Evolutionary conservation across 805 yeast genomes (phyloP).

Genomic region (Candida berthetii): DNA sequence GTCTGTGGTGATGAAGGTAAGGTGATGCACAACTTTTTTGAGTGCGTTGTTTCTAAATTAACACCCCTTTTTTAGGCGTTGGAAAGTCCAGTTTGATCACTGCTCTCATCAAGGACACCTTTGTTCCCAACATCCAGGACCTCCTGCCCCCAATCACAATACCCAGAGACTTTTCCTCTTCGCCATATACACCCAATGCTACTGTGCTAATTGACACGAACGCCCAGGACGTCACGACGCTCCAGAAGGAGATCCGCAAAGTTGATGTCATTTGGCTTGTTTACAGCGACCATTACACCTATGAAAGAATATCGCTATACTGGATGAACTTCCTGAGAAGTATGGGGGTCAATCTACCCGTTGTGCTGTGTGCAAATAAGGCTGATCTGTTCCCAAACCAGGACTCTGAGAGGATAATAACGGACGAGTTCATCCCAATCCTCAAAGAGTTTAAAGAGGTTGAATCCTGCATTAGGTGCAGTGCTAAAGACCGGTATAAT

Average conservation of each 20-base stretch:
- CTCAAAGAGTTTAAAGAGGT: constrained; percentile 90
- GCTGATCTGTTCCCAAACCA: constrained; percentile 36
- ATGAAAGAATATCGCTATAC: constrained; percentile 83
- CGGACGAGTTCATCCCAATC: constrained; percentile 82
- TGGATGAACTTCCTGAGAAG: constrained; percentile 95
- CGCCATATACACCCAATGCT: constrained; percentile 52
- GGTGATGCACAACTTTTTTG: neutral
- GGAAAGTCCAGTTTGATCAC: constrained; percentile 81
- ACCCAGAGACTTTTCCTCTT: constrained; percentile 62
- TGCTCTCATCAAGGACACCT: constrained; percentile 75
- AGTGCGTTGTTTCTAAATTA: too few relatives aligned
- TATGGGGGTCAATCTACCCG: constrained; percentile 89
- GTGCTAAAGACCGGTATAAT: constrained; percentile 79
- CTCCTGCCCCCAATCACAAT: constrained; percentile 81
- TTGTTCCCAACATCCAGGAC: constrained; percentile 69
- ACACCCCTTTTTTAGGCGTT: constrained; percentile 31
- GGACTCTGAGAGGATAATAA: constrained; percentile 42
- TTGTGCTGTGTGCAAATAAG: constrained; percentile 86
- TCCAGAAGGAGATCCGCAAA: constrained; percentile 69
- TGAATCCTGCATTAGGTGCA: constrained; percentile 84
- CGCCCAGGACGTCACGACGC: constrained; percentile 49
- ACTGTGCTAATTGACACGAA: constrained; percentile 80
- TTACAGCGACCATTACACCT: constrained; percentile 90
- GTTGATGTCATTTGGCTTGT: constrained; percentile 95
- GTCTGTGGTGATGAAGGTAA: constrained; percentile 89